Base-by-base conservation (phyloP, 2,329 filamentous ascomycete genomes). In the Didymosphaeria variabile region DNA sequence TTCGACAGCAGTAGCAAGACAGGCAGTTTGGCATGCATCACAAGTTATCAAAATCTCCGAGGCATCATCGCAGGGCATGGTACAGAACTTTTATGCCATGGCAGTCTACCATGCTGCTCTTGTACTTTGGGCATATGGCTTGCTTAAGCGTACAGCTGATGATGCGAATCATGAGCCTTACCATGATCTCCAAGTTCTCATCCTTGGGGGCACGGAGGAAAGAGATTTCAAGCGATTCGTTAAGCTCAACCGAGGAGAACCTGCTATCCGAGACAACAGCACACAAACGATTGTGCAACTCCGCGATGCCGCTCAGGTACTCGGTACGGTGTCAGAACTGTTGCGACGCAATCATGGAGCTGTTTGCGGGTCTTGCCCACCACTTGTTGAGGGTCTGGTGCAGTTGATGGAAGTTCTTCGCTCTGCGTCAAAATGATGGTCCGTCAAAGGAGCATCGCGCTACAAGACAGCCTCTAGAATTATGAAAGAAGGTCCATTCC, bases 51-150 rank as follows among this genome's bases (percentile, higher is more conserved):
- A 87, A 8, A 84, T 86, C 44, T 89, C 88, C 1, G 85, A 84
- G 68, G 62, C 78, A 51, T 85, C 89, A 51, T 83, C 86, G 0
- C 73, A 79, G 1, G 82, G 83, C 0, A 81, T 85, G 12, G 75
- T 91, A 3, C 85, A 87, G 46, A 87, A 90, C 63, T 91, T 92
- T 72, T 86, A 87, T 63, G 88, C 89, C 0, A 86, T 92, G 7
- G 87, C 86, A 0, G 84, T 91, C 0, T 90, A 91, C 70, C 90
- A 92, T 71, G 89, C 88, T 4, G 84, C 85, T 13, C 79, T 93
- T 5, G 86, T 87, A 0, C 79, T 92, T 44, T 93, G 91, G 91
- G 85, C 86, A 0, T 91, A 90, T 66, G 88, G 89, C 0, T 85
- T 91, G 51, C 74, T 82, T 55, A 78, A 77, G 15, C 77, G 77